These are phyloP conservation scores for Gynochthodes officinalis DNA, from an alignment of 257 asterid species.

Conservation along the genomic window DNA sequence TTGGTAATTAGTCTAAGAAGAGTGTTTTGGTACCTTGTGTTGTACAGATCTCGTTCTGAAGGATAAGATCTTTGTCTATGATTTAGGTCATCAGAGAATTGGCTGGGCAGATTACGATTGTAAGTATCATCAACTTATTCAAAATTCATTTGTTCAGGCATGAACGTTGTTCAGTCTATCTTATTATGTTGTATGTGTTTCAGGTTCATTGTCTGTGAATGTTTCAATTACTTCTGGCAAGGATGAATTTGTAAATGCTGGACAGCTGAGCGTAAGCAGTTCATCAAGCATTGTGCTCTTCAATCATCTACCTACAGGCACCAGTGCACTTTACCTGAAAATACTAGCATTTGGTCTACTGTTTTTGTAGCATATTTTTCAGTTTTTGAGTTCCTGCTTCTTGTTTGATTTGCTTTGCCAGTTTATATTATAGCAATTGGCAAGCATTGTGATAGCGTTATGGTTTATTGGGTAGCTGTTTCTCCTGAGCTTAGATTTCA, in stretches of 20 bases:
- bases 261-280: constrained; percentile 62
- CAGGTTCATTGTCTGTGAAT: constrained; percentile 83
- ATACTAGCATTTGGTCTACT: constrained; percentile 28
- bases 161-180: not conserved
- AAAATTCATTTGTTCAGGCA: not conserved
- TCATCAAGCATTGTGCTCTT: constrained; percentile 29
- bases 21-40: constrained; percentile 17
- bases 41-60: constrained; percentile 74
- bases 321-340: constrained; percentile 22
- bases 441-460: constrained; percentile 17
- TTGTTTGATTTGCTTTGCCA: constrained; percentile 16
- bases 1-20: not conserved
- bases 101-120: constrained; percentile 92
- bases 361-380: constrained; percentile 35
- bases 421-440: constrained; percentile 29
- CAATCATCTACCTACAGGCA: constrained; percentile 12
- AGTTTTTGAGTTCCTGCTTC: not conserved
- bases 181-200: not conserved
- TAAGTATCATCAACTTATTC: constrained; percentile 30
- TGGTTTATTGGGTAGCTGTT: constrained; percentile 4
- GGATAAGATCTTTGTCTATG: constrained; percentile 82
- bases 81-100: constrained; percentile 71
- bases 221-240: constrained; percentile 74
- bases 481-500: not conserved
- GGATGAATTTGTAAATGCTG: constrained; percentile 67